Evolutionary conservation across 164 flowering plant genomes (phyloP), one percentile per base, ranked within the genome.

Genomic region (Nymphaea thermarum): DNA sequence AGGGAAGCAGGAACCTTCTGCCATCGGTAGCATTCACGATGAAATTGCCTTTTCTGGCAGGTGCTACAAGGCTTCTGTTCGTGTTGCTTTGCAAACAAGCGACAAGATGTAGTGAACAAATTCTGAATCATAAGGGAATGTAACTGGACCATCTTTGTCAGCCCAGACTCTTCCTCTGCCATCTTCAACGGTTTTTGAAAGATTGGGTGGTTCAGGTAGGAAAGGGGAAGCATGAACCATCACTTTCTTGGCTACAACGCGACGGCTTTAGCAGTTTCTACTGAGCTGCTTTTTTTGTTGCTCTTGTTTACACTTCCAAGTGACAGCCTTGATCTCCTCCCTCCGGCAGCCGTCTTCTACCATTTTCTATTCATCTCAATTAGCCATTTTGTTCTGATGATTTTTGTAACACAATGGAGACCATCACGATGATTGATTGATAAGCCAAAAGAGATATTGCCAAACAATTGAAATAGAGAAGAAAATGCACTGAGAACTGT

Each of bases 291-390:
- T 12, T 2, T 5, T 10, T 10, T 45, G 53, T 45, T 45, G 53
- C 53, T 45, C 53, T 45, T 45, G 7, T 5, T 5, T 45, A 10
- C 7, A 10, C 10, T 2, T 5, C 53, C 53, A 45, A 42, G 4
- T 2, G 51, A 64, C 5, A 57, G 42, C 43, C 62, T 65, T 42
- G 36, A 25, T 25, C 51, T 43, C 60, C 47, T 60, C 43, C 73
- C 63, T 17, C 44, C 60, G 53, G 65, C 60, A 10, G 57, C 65
- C 12, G 17, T n/a, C 44, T 71, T 71, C 61, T 71, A 53, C 67
- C 67, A 80, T 70, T 73, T 80, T 53, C 66, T 74, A 7, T 76
- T 43, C 7, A 76, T 76, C 74, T 74, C 79, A 55, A 78, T 25
- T 25, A 55, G 10, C 60, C 16, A 8, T 55, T 55, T 8, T 8